These are phyloP conservation scores for Adansonia digitata DNA, from an alignment of 345 rosid genomes.

Conservation along the genomic window DNA sequence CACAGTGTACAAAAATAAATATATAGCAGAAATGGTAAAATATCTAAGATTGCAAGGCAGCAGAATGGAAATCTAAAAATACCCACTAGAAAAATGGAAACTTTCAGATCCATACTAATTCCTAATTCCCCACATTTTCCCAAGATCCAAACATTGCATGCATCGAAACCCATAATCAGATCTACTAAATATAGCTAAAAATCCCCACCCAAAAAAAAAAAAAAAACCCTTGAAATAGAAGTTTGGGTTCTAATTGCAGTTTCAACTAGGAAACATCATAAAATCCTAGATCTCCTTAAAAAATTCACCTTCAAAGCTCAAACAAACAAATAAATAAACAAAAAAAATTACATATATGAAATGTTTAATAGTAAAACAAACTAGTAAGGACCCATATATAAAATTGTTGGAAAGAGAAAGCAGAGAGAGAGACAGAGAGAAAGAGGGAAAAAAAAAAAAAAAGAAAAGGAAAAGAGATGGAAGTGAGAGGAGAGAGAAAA, in stretches of 20 bases:
- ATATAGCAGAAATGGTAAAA: slow-evolving; percentile 9
- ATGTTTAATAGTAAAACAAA: slow-evolving; percentile 33
- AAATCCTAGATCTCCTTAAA: slow-evolving; percentile 21
- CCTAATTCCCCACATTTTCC: slow-evolving; percentile 15
- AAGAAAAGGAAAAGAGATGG: slow-evolving; percentile 31
- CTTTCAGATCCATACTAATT: slow-evolving; percentile 14
- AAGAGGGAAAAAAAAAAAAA: slow-evolving; percentile 28
- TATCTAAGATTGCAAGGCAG: neutral
- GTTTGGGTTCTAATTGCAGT: neutral
- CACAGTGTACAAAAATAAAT: neutral
- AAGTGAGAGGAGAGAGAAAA: slow-evolving; percentile 73
- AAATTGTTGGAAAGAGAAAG: slow-evolving; percentile 45
- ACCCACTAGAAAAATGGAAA: slow-evolving; percentile 10
- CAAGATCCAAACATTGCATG: slow-evolving; percentile 14
- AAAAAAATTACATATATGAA: slow-evolving; percentile 2
- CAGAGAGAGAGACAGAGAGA: slow-evolving; percentile 30
- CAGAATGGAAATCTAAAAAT: slow-evolving; percentile 17
- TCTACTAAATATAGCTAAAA: slow-evolving; percentile 18
- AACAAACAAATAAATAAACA: neutral
- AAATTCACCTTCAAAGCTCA: slow-evolving; percentile 13
- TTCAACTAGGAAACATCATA: slow-evolving; percentile 12
- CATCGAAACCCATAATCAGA: slow-evolving; percentile 28
- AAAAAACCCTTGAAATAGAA: neutral
- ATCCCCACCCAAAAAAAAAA: neutral
- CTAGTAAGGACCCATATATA: slow-evolving; percentile 47